Percentiles rank a stretch among this genome's conserved stretches.
Conservation (phyloP, 176 grass and related monocot species). For the Chloris gayana region DNA sequence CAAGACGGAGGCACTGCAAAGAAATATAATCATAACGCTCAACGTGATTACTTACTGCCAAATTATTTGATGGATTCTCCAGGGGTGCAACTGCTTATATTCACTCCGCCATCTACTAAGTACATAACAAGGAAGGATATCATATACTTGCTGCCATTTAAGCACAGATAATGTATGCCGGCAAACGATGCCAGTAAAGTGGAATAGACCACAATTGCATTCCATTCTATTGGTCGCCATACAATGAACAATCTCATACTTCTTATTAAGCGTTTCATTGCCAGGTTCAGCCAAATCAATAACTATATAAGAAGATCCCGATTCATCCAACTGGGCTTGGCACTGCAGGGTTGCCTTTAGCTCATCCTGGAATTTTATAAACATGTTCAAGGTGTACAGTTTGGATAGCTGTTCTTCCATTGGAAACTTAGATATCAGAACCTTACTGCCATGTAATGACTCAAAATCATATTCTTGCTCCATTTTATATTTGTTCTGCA, state of each 20-base stretch:
- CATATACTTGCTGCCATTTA: constrained; percentile 66
- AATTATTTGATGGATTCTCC: constrained; percentile 59
- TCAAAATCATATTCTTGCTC: constrained; percentile 68
- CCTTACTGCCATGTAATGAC: constrained; percentile 41
- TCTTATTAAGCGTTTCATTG: constrained; percentile 51
- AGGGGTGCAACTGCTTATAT: constrained; percentile 54
- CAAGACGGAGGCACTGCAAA: constrained; percentile 71
- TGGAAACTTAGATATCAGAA: constrained; percentile 60
- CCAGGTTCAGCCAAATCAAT: constrained; percentile 53
- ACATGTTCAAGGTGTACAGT: constrained; percentile 71
- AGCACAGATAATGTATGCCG: constrained; percentile 67
- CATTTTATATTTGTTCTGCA: constrained; percentile 65
- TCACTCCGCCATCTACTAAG: constrained; percentile 68
- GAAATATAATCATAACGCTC: constrained; percentile 72
- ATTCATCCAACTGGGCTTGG: constrained; percentile 56
- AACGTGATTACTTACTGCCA: constrained; percentile 46
- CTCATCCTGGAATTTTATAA: constrained; percentile 72
- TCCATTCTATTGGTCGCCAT: constrained; percentile 55
- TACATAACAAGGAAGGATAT: constrained; percentile 62
- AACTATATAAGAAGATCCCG: constrained; percentile 58
- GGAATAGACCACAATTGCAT: constrained; percentile 66
- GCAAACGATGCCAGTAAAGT: constrained; percentile 70
- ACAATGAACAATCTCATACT: constrained; percentile 66
- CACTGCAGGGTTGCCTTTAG: constrained; percentile 61
- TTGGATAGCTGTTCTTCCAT: constrained; percentile 77